A percentile compares a stretch with the other conserved stretches of the same genome.
These are phyloP conservation scores for Apiotrichum montevideense DNA, from an alignment of 1,284 basidiomycete species.

Conservation along the genomic window DNA sequence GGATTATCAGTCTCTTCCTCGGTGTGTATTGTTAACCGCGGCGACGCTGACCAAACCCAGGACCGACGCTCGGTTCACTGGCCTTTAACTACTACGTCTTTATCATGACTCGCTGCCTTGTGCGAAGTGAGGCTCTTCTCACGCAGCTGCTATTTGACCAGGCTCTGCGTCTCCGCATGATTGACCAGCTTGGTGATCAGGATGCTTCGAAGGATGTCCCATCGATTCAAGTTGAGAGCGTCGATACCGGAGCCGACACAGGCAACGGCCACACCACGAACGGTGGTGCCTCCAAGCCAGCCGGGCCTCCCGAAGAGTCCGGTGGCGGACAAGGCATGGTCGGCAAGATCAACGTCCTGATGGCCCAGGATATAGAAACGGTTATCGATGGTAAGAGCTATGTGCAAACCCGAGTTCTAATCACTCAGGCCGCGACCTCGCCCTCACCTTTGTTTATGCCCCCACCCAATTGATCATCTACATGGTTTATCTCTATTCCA, in stretches of 20 bases:
- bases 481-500: constrained; percentile 35
- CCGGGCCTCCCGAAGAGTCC: not conserved
- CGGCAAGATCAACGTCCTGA: constrained; percentile 58
- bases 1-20: constrained; percentile 59
- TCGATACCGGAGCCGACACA: constrained; percentile 3
- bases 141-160: constrained; percentile 68
- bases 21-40: constrained; percentile 34
- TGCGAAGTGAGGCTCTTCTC: constrained; percentile 58
- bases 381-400: constrained; percentile 35
- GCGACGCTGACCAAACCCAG: constrained; percentile 3
- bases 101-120: constrained; percentile 47
- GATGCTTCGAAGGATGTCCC: constrained; percentile 11
- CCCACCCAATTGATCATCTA: constrained; percentile 41
- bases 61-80: constrained; percentile 47
- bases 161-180: constrained; percentile 59
- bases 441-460: constrained; percentile 37
- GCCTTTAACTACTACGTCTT: constrained; percentile 45
- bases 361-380: constrained; percentile 45
- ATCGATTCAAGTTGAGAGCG: constrained; percentile 16
- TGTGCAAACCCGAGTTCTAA: not conserved
- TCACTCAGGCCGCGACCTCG: constrained; percentile 35
- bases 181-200: constrained; percentile 32
- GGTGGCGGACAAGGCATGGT: constrained; percentile 46
- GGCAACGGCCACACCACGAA: constrained; percentile 10
- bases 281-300: constrained; percentile 13